Evolutionary conservation across 345 rosid species (phyloP).

Genomic region (Garcia nutans): DNA sequence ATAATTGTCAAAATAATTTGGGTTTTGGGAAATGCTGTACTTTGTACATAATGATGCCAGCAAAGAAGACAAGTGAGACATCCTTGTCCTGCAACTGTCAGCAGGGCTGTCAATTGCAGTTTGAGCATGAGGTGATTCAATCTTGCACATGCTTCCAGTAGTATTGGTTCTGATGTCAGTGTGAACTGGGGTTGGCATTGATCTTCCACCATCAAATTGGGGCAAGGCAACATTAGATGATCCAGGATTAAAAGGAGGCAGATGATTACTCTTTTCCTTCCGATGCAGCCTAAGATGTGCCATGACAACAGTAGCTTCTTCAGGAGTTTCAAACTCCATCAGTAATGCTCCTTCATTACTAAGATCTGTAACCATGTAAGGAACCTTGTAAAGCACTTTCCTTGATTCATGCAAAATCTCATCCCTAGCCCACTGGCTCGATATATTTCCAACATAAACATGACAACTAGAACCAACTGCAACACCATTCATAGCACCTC

Average conservation of each 20-base stretch:
- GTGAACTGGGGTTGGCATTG: slow-evolving; percentile 34
- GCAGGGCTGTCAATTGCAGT: slow-evolving; percentile 41
- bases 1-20: slow-evolving; percentile 30
- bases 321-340: slow-evolving; percentile 91
- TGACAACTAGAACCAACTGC: slow-evolving; percentile 75
- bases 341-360: slow-evolving; percentile 74
- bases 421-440: slow-evolving; percentile 86
- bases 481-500: slow-evolving; percentile 73
- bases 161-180: slow-evolving; percentile 41
- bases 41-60: slow-evolving; percentile 44
- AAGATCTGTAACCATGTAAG: slow-evolving; percentile 73
- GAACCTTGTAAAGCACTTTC: slow-evolving; percentile 75
- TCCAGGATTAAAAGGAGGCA: slow-evolving; percentile 41
- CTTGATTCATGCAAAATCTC: slow-evolving; percentile 81
- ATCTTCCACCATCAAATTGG: slow-evolving; percentile 60
- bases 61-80: slow-evolving; percentile 47
- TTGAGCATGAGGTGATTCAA: slow-evolving; percentile 48
- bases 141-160: slow-evolving; percentile 41
- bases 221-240: slow-evolving; percentile 48
- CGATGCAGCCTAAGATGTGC: slow-evolving; percentile 76
- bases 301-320: slow-evolving; percentile 85
- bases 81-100: slow-evolving; percentile 43
- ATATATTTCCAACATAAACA: slow-evolving; percentile 75
- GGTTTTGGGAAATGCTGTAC: slow-evolving; percentile 31
- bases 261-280: slow-evolving; percentile 50